Evolutionary conservation across 352 stramenopile species (phyloP).

Genomic region (Globisporangium abappressorium): DNA sequence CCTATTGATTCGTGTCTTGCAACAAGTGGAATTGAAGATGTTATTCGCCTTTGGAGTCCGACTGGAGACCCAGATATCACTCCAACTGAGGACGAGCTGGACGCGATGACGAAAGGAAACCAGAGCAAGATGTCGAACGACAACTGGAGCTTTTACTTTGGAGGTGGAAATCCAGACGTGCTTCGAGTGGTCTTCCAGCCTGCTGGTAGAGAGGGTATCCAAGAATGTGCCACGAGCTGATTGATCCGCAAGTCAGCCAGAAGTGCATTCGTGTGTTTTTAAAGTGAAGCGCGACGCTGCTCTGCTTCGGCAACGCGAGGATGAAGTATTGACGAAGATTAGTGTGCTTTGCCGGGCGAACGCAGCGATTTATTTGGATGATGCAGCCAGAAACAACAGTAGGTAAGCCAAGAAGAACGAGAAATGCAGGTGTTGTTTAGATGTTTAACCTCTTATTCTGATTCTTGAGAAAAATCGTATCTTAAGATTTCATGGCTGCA

Average conservation of each 20-base stretch:
- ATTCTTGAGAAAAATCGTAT: background rate
- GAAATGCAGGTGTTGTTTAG: background rate
- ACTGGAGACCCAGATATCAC: conserved; percentile 38
- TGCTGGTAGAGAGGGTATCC: conserved; percentile 43
- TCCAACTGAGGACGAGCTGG: conserved; percentile 46
- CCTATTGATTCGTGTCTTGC: conserved; percentile 72
- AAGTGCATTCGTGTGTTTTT: background rate
- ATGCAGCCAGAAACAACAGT: background rate
- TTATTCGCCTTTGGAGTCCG: conserved; percentile 77
- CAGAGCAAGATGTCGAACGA: conserved; percentile 65
- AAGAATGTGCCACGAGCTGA: conserved; percentile 72
- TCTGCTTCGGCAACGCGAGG: background rate
- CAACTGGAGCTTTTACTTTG: conserved; percentile 36
- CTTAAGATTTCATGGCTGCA: background rate
- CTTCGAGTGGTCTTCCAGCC: conserved; percentile 71
- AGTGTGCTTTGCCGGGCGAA: background rate
- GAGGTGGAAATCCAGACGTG: conserved; percentile 49
- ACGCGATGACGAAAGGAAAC: conserved; percentile 52
- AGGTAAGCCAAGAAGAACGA: background rate
- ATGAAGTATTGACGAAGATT: background rate
- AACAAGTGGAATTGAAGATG: conserved; percentile 81
- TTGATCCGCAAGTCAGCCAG: background rate
- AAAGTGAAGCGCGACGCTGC: background rate
- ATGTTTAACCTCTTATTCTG: background rate
- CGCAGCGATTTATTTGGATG: background rate